A percentile compares a stretch with the other conserved stretches of the same genome.
These are phyloP conservation scores for Geotrichum cucujoidarum DNA, from an alignment of 1,139 yeast genomes.

Conservation along the genomic window DNA sequence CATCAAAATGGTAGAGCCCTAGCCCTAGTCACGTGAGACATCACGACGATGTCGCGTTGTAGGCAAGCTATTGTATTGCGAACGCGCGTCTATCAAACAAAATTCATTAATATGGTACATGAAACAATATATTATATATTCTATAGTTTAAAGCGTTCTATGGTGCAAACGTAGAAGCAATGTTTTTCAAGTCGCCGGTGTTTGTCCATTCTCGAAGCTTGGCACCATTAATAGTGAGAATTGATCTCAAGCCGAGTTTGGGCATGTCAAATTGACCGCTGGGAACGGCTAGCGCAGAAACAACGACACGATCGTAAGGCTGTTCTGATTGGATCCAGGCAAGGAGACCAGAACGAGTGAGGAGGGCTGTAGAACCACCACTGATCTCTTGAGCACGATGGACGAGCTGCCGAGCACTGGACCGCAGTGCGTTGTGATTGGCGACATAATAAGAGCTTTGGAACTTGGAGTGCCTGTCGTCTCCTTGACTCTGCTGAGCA, in stretches of 20 bases:
- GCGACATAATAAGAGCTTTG: constrained; percentile 16
- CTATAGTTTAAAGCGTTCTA: no score
- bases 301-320: neutral
- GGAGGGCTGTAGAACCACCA: constrained; percentile 56
- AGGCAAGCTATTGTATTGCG: no score
- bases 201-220: constrained; percentile 26
- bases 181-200: constrained; percentile 11
- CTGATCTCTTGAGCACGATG: constrained; percentile 50
- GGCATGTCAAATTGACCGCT: constrained; percentile 3
- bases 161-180: no score
- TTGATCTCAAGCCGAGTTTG: constrained; percentile 57
- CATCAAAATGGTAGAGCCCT: no score
- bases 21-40: no score
- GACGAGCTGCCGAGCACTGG: constrained; percentile 44
- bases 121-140: no score
- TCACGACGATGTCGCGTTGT: no score
- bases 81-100: no score
- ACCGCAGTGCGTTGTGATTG: constrained; percentile 30
- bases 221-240: constrained; percentile 42
- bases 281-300: neutral
- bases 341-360: constrained; percentile 60
- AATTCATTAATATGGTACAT: no score
- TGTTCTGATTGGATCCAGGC: constrained; percentile 33
- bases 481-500: neutral
- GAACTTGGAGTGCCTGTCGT: constrained; percentile 15